Evolutionary conservation across 2,329 filamentous ascomycete genomes (phyloP).

Genomic region (Exophiala sideris): DNA sequence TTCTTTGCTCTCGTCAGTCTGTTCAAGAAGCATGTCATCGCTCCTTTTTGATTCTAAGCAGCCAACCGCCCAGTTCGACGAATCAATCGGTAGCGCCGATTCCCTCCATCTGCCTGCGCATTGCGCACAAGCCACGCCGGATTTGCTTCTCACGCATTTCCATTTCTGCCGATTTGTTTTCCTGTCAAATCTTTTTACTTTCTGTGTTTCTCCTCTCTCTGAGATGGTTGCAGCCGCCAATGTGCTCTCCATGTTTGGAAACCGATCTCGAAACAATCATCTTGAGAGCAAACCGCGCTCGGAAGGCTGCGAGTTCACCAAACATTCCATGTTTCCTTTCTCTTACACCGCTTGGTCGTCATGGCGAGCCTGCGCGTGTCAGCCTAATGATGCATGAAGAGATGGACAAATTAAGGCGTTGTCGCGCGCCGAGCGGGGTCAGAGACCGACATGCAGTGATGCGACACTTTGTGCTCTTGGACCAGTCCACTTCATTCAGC

Average conservation of each 20-base stretch:
- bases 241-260: no score
- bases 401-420: conserved; percentile 1
- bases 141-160: not conserved
- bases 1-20: no score
- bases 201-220: not conserved
- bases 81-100: not conserved
- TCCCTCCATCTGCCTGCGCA: not conserved
- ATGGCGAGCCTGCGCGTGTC: no score
- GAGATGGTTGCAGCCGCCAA: no score
- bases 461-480: conserved; percentile 12
- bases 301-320: no score
- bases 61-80: not conserved
- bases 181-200: not conserved
- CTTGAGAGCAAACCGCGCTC: no score
- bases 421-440: conserved; percentile 11
- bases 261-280: no score
- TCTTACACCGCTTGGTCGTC: no score
- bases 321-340: no score
- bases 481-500: conserved; percentile 8
- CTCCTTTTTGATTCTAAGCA: not conserved
- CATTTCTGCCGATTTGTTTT: not conserved
- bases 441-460: not conserved
- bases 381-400: no score
- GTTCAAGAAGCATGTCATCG: not conserved
- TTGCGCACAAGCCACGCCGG: not conserved